Evolutionary conservation across 345 rosid genomes (phyloP), one percentile per base, ranked within the genome.

Genomic region (Bruguiera parviflora): DNA sequence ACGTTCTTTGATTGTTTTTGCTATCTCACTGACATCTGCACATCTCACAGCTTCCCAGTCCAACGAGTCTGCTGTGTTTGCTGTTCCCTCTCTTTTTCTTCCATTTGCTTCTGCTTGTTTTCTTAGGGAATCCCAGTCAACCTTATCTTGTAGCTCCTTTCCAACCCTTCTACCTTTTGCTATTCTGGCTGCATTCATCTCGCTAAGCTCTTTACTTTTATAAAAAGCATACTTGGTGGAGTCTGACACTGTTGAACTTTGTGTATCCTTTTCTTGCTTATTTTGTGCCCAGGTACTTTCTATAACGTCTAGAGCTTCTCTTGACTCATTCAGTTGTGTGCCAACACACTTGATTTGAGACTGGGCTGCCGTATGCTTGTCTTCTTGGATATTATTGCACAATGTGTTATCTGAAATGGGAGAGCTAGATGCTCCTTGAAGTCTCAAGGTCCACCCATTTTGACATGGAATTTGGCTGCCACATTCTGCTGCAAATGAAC

Each of bases 151-250:
- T 56, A 78, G 81, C 72, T 81, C 88, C 71, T 80, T 82, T 8
- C 86, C 79, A 6, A 77, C 76, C 66, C 83, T 81, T 66, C 78
- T 86, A 58, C 84, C 79, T 78, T 84, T 83, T 46, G 86, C 66
- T 58, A 81, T 81, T 57, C 76, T 66, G 25, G 73, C 73, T 25
- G 27, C 71, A 52, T 72, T 71, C 65, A 60, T 72, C 58, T 62
- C 76, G 19, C 75, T 70, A 24, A 70, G 76, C 61, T 80, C 81
- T 65, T 77, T 85, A 58, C 57, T 11, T 32, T 68, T 65, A 53
- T 78, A 75, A 74, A 39, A 24, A 29, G 31, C 66, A 18, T 70
- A 75, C 69, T 83, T 63, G 58, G 43, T 70, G 77, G 73, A 63
- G 53, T 78, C 61, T 62, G 72, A 66, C 59, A 72, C 85, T 72